These are phyloP conservation scores for Phyllosticta citriasiana DNA, from an alignment of 2,329 filamentous ascomycete species.

Conservation along the genomic window DNA sequence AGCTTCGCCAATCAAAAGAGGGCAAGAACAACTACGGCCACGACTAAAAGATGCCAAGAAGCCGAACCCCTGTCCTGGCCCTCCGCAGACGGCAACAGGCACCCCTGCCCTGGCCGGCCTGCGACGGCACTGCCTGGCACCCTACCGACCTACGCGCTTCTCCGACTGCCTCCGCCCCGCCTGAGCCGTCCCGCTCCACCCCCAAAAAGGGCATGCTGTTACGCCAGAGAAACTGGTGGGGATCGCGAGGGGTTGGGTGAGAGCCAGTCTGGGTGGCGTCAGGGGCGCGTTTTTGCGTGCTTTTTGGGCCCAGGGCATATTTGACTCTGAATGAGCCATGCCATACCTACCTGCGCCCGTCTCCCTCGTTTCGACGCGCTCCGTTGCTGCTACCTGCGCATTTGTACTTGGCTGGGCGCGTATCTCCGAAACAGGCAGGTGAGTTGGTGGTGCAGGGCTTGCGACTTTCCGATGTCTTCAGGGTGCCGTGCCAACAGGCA, in stretches of 20 bases:
- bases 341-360: not conserved
- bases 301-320: not conserved
- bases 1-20: not conserved
- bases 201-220: not conserved
- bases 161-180: not conserved
- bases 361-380: not conserved
- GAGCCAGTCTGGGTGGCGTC: not conserved
- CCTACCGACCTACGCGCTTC: not conserved
- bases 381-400: not conserved
- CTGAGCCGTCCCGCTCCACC: not conserved
- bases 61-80: not conserved
- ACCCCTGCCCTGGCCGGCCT: not conserved
- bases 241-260: not conserved
- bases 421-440: not conserved
- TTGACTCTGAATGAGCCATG: not conserved
- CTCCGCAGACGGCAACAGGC: not conserved
- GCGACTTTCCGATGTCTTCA: not conserved
- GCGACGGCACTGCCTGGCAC: not conserved
- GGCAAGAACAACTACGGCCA: not conserved
- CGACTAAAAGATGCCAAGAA: not conserved
- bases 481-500: not conserved
- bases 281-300: not conserved
- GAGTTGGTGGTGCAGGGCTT: not conserved
- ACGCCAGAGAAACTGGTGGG: not conserved
- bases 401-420: not conserved